These are phyloP conservation scores for Alternaria gaisen DNA, from an alignment of 2,329 filamentous ascomycete genomes.

Conservation along the genomic window DNA sequence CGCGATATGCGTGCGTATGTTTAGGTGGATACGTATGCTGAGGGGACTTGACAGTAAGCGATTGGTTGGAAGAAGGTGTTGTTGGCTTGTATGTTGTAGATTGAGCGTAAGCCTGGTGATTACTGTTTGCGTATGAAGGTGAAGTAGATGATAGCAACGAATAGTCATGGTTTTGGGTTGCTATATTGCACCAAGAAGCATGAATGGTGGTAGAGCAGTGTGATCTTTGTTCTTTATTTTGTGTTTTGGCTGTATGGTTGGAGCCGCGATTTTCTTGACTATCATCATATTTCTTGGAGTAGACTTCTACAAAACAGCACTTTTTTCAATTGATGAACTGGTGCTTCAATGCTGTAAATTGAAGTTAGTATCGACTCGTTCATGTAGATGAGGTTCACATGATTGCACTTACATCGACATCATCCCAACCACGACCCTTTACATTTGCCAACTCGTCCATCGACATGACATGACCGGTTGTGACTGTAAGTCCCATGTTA, in stretches of 20 bases:
- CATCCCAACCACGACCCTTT: constrained; percentile 91
- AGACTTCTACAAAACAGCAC: neutral
- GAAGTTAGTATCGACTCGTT: constrained; percentile 31
- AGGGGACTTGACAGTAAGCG: constrained; percentile 1
- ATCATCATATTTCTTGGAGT: constrained; percentile 16
- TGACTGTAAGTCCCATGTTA: constrained; percentile 62
- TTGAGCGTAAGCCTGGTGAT: neutral
- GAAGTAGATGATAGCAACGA: neutral
- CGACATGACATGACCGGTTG: constrained; percentile 87
- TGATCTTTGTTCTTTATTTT: neutral
- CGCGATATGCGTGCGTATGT: neutral
- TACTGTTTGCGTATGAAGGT: neutral
- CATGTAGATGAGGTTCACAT: constrained; percentile 14
- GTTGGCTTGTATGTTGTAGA: neutral
- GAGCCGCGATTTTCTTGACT: neutral
- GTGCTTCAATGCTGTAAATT: constrained; percentile 41
- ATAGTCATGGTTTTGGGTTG: neutral
- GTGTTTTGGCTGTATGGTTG: neutral
- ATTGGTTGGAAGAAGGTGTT: neutral
- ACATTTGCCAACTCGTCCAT: constrained; percentile 85
- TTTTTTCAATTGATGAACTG: constrained; percentile 14
- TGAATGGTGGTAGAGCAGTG: neutral
- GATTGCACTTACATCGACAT: constrained; percentile 59
- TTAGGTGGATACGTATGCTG: neutral
- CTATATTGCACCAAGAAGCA: neutral